Percentiles rank a stretch among this genome's conserved stretches.
Evolutionary conservation across 441 rosid genomes (phyloP).

Genomic region (Pelargonium fulgidum): DNA sequence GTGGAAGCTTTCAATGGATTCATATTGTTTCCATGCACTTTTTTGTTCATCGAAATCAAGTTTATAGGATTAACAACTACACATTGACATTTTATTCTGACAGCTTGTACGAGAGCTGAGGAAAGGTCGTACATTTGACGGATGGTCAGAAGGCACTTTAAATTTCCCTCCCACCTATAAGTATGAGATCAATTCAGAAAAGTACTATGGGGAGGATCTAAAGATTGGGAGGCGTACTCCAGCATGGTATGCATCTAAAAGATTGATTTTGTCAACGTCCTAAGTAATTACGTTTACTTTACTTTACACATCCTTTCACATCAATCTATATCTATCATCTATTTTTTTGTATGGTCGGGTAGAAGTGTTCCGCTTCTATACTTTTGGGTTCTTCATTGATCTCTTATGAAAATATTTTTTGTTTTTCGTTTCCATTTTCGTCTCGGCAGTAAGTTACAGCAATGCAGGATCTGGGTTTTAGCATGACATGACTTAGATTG

Average conservation of each 20-base stretch:
- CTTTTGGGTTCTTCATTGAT: not conserved
- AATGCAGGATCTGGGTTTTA: not conserved
- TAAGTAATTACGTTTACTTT: no score
- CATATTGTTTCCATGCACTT: not conserved
- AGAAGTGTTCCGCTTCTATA: not conserved
- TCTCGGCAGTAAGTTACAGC: not conserved
- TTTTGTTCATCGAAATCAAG: constrained; percentile 13
- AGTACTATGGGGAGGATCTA: constrained; percentile 65
- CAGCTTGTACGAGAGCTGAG: constrained; percentile 66
- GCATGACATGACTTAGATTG: not conserved
- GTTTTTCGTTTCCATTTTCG: no score
- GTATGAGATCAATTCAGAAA: constrained; percentile 66
- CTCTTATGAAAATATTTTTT: no score
- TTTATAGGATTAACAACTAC: constrained; percentile 4
- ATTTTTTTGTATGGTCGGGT: not conserved
- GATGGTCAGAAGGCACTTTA: constrained; percentile 78
- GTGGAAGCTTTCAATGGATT: not conserved
- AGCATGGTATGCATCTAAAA: constrained; percentile 56
- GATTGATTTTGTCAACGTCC: constrained; percentile 7
- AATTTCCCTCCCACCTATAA: constrained; percentile 84
- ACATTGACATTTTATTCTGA: constrained; percentile 18
- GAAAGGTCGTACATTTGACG: constrained; percentile 69
- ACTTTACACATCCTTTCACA: no score
- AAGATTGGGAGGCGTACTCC: constrained; percentile 77
- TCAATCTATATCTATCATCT: no score